Evolutionary conservation across 108 stramenopile species (phyloP), one percentile per base, ranked within the genome.

Genomic region (Mediolabrus comicus): DNA sequence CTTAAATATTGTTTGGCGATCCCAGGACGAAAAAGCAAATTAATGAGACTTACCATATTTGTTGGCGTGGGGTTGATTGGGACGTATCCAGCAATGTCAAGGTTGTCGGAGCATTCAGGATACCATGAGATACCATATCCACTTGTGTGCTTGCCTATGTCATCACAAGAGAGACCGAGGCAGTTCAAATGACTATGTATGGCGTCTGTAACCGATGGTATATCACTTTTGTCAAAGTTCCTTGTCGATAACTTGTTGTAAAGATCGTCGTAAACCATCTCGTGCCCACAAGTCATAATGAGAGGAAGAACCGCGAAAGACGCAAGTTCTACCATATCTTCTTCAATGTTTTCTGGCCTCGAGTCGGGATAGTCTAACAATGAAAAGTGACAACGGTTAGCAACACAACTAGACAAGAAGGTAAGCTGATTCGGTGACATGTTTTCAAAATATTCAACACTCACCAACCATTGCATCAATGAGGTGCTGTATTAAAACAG

Each of bases 401-500:
- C 8, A 26, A 56, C 41, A 52, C 24, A n/a, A n/a, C n/a, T n/a
- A n/a, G 46, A 52, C 5, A 69, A 4, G 12, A 53, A 8, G 17
- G n/a, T n/a, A 43, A 3, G 33, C 5, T 33, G 33, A 33, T 33
- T 33, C 3, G 5, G 3, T 7, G 7, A 6, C 5, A 33, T 6
- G 33, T 33, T 33, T 1, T 22, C 19, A 46, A 4, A 17, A 22
- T 22, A 46, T 46, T 46, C 24, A 35, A 53, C 54, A 61, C 77
- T 69, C 41, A 78, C 77, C 69, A 16, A 78, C 53, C 61, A 92
- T 65, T 11, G 77, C 65, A 65, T 85, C 53, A 27, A 94, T 88
- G 0, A 94, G 66, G 8, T 81, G 72, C 65, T 92, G 93, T 35
- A 88, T 75, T 33, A 91, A 57, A 9, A 89, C 81, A 53, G 89